Evolutionary conservation across 345 rosid genomes (phyloP).

Genomic region (Camelina hispida): DNA sequence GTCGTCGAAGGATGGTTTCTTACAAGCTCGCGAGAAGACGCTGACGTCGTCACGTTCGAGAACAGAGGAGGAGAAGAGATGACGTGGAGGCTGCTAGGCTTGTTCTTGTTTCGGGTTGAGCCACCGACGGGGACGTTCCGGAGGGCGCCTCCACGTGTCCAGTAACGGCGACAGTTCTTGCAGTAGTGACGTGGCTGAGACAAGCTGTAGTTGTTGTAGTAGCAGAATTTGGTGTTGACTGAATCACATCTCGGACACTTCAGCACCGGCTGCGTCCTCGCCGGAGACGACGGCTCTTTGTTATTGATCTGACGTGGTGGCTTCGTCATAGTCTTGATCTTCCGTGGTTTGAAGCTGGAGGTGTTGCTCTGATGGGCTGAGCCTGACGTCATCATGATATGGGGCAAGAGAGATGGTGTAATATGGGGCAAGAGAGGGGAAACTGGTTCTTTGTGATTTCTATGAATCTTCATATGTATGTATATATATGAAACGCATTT

Average conservation of each 20-base stretch:
- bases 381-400: conserved; percentile 38
- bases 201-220: conserved; percentile 95
- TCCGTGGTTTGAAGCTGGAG: conserved; percentile 35
- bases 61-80: conserved; percentile 48
- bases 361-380: conserved; percentile 43
- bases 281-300: conserved; percentile 45
- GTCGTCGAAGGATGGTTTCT: conserved; percentile 46
- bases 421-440: conserved; percentile 26
- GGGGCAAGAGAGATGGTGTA: conserved; percentile 10
- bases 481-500: conserved; percentile 15
- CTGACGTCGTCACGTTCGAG: conserved; percentile 43
- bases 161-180: conserved; percentile 82
- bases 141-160: conserved; percentile 86
- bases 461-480: conserved; percentile 27
- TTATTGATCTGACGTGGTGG: conserved; percentile 38
- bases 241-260: conserved; percentile 92
- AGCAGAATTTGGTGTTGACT: conserved; percentile 84
- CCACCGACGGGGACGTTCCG: conserved; percentile 92
- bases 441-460: conserved; percentile 23
- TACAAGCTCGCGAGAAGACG: conserved; percentile 68
- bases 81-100: conserved; percentile 52
- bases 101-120: conserved; percentile 77
- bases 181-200: conserved; percentile 88
- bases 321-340: conserved; percentile 39
- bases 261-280: conserved; percentile 44